Evolutionary conservation across 306 rosid genomes (phyloP), one percentile per base, ranked within the genome.

Genomic region (Morella rubra): DNA sequence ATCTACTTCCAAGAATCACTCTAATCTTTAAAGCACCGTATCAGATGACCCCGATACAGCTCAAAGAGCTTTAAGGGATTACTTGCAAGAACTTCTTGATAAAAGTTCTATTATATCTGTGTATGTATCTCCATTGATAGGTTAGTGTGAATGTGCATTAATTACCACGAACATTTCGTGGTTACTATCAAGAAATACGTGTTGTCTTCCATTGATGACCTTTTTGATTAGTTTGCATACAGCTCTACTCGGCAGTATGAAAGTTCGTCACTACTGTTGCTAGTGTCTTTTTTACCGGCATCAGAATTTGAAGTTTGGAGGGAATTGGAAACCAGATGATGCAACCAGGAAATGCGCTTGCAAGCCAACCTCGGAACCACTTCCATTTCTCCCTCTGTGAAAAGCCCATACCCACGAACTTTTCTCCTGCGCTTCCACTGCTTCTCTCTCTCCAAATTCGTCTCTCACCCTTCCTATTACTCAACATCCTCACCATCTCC

Each of bases 291-390:
- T 10, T 12, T n/a, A 59, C 20, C 2, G n/a, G 18, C 8, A 1
- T 44, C 11, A 12, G 52, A 9, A 64, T 27, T 1, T n/a, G 8
- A 49, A 55, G 50, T 61, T 41, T 27, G 75, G 47, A 58, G 72
- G 60, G 59, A 52, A 52, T 16, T 52, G 56, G 11, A 59, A 72
- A 45, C 42, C 12, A 45, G 76, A 81, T 67, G 69, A 74, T 83
- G 91, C 81, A 54, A 58, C 9, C 20, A 32, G 16, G 79, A 72
- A 66, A 88, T 83, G 96, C 87, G 27, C 13, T 72, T 73, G 47
- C 89, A 73, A 45, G 40, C 81, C 81, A 71, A 69, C 42, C 77
- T 80, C 78, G 72, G 80, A 69, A 18, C 86, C 61, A 51, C 44
- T 69, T 71, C 82, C 76, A 24, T 47, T 51, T 22, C 22, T 16